Evolutionary conservation across 768 basidiomycete species (phyloP).

Genomic region (Mycena indigotica): DNA sequence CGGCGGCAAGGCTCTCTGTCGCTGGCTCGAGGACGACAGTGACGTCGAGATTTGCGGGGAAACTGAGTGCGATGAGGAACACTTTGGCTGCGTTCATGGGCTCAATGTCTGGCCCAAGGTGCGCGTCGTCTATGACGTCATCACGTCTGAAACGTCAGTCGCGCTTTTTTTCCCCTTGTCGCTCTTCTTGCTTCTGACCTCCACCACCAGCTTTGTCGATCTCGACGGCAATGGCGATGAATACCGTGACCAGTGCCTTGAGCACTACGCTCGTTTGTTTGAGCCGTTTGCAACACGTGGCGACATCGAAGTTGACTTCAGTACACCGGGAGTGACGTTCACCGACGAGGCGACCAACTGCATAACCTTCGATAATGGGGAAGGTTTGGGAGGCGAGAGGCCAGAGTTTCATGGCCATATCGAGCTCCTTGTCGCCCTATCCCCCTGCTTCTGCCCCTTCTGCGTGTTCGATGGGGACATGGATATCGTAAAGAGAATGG

Average conservation of each 20-base stretch:
- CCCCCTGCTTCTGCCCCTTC: not conserved
- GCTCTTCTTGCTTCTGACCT: not conserved
- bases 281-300: not conserved
- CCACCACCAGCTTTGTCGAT: slow-evolving; percentile 1
- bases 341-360: not conserved
- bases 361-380: slow-evolving; percentile 5
- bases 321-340: not conserved
- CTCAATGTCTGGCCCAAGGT: not conserved
- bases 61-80: not conserved
- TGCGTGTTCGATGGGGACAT: not conserved
- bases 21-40: not conserved
- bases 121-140: not conserved
- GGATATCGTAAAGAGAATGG: not conserved
- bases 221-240: not conserved
- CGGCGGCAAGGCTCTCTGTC: too few species aligned
- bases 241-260: not conserved
- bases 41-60: not conserved
- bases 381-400: not conserved
- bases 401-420: slow-evolving; percentile 11
- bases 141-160: not conserved
- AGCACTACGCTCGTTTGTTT: not conserved
- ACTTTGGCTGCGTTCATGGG: not conserved
- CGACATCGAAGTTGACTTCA: not conserved
- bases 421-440: not conserved
- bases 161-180: not conserved